A percentile compares a stretch with the other conserved stretches of the same genome.
phyloP scores from a whole-genome alignment of 495 filamentous ascomycete genomes.

The Hyaloscypha finlandica region DNA sequence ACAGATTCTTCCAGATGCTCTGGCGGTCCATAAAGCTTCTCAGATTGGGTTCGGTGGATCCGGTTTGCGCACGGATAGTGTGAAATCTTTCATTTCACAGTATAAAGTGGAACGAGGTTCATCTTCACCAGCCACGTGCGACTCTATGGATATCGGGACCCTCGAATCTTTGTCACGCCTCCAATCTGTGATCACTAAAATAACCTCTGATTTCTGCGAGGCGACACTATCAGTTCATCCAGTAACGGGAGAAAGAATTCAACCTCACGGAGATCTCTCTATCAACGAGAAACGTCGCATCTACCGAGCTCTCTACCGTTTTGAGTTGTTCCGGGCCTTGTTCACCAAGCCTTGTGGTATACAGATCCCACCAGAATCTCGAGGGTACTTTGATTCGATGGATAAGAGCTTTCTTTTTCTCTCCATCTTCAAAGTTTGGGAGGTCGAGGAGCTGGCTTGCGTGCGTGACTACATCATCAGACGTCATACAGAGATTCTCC shows the following conservation, averaged over 20 bases:
- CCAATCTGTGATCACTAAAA: neutral
- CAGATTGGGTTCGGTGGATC: neutral
- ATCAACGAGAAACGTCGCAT: constrained; percentile 6
- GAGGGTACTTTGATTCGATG: neutral
- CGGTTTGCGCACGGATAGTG: neutral
- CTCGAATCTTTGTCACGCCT: constrained; percentile 9
- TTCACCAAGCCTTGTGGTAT: constrained; percentile 2
- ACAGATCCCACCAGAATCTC: constrained; percentile 1
- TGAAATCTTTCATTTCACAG: constrained; percentile 15
- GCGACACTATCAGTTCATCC: constrained; percentile 13
- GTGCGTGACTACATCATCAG: constrained; percentile 11
- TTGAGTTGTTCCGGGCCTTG: constrained; percentile 11
- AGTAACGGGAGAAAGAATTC: neutral
- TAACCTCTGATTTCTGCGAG: constrained; percentile 9
- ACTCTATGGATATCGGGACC: neutral
- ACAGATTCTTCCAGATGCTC: constrained; percentile 7
- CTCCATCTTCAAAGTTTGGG: constrained; percentile 7
- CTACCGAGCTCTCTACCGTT: constrained; percentile 16
- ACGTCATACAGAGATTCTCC: constrained; percentile 1
- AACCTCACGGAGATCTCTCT: neutral
- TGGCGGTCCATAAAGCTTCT: constrained; percentile 3
- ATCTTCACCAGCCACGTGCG: constrained; percentile 1
- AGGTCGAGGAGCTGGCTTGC: constrained; percentile 10
- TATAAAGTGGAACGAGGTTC: constrained; percentile 7
- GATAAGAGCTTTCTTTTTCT: neutral